These are phyloP conservation scores for Kodamaea restingae DNA, from an alignment of 805 yeast genomes.

Conservation along the genomic window DNA sequence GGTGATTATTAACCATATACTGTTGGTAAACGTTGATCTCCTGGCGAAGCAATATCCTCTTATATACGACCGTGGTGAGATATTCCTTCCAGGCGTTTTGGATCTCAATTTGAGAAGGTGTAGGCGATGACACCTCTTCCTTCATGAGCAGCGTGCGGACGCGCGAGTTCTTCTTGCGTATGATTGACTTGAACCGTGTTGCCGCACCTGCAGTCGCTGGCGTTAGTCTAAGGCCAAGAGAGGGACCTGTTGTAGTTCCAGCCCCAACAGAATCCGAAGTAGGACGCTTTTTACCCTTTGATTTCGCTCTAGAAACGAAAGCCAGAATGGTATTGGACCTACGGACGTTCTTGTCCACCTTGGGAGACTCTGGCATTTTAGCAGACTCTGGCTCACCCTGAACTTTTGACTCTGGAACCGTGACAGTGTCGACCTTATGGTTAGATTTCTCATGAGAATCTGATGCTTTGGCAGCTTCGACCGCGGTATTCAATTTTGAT, in stretches of 20 bases:
- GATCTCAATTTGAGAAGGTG: conserved; percentile 6
- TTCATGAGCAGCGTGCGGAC: background rate
- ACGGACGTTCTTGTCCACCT: no score
- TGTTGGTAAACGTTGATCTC: conserved; percentile 35
- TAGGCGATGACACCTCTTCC: background rate
- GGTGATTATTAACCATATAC: conserved; percentile 11
- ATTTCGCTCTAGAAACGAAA: background rate
- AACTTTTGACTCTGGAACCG: no score
- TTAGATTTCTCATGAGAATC: no score
- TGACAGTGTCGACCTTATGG: no score
- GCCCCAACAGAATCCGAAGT: background rate
- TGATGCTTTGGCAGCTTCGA: no score
- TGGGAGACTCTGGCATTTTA: no score
- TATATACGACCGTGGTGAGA: conserved; percentile 30
- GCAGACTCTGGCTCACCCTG: no score
- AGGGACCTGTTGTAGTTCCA: background rate
- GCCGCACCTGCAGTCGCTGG: background rate
- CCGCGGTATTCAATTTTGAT: no score
- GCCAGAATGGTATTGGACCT: no score
- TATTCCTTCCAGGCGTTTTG: conserved; percentile 31
- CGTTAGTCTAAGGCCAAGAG: background rate
- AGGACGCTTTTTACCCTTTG: background rate
- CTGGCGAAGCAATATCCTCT: conserved; percentile 38
- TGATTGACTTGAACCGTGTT: background rate
- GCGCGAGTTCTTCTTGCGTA: background rate